Conservation (phyloP, 169 alveolate species). For the Ichthyophthirius multifiliis region DNA sequence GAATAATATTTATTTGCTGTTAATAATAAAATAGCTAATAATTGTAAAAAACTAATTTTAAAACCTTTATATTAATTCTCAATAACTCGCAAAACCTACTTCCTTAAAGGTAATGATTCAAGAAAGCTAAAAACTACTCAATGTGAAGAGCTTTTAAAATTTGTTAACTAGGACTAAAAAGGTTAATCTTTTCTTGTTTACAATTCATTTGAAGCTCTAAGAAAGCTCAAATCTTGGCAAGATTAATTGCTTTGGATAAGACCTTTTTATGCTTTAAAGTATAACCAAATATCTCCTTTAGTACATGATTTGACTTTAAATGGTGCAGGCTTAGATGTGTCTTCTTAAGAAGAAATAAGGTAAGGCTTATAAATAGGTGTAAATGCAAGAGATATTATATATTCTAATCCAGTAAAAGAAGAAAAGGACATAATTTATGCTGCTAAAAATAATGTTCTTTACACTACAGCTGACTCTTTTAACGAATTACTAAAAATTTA, state of each 20-base stretch:
- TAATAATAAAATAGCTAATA: no score
- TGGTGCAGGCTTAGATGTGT: slow-evolving; percentile 20
- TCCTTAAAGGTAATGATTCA: slow-evolving; percentile 14
- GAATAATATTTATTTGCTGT: no score
- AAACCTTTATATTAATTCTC: no score
- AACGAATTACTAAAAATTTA: slow-evolving; percentile 5
- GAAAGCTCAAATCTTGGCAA: background rate
- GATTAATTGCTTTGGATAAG: background rate
- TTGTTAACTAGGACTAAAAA: background rate
- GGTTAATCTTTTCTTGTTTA: background rate
- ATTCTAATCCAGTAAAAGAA: background rate
- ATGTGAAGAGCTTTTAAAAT: background rate
- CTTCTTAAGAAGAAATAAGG: slow-evolving; percentile 13
- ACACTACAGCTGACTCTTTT: slow-evolving; percentile 12
- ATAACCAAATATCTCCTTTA: slow-evolving; percentile 8
- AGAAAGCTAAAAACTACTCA: background rate
- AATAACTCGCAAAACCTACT: no score
- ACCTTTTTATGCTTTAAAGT: slow-evolving; percentile 19
- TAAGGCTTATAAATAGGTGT: background rate
- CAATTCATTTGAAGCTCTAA: background rate
- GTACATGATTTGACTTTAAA: background rate
- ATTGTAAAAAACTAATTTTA: no score
- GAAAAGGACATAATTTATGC: slow-evolving; percentile 13
- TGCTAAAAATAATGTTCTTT: background rate
- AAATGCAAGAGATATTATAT: background rate